phyloP scores from a whole-genome alignment of 163 green algal species.

The Trebouxia gelatinosa region DNA sequence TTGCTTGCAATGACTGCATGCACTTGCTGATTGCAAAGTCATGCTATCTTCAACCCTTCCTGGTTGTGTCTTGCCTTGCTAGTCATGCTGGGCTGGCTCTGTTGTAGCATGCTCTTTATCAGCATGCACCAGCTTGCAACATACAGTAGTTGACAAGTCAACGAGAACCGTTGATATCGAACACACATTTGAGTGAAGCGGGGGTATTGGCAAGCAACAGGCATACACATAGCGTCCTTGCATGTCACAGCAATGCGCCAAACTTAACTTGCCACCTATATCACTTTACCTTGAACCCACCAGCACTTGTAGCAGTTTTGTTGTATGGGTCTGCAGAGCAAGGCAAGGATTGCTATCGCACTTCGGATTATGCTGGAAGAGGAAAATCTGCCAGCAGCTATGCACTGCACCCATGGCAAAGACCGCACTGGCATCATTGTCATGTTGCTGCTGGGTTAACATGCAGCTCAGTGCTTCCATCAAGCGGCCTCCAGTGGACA shows the following conservation, averaged over 20 bases:
- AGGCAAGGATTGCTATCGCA: slow-evolving; percentile 3
- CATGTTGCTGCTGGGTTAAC: slow-evolving; percentile 10
- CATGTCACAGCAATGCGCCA: background rate
- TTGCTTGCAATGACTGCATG: too few relatives aligned
- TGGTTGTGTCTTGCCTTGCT: background rate
- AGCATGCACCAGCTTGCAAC: too few relatives aligned
- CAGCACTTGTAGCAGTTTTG: background rate
- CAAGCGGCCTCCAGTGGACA: too few relatives aligned
- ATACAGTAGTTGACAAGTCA: background rate
- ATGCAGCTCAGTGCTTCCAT: too few relatives aligned
- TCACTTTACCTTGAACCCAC: background rate
- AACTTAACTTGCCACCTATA: background rate
- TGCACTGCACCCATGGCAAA: slow-evolving; percentile 18
- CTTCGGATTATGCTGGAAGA: background rate
- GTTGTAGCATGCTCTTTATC: too few relatives aligned
- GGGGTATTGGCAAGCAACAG: too few relatives aligned
- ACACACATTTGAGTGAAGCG: too few relatives aligned
- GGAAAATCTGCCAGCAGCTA: background rate
- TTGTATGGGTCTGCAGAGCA: background rate
- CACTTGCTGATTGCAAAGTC: background rate
- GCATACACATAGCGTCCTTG: too few relatives aligned
- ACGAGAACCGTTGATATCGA: too few relatives aligned
- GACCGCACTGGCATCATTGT: slow-evolving; percentile 21
- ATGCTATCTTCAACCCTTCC: background rate
- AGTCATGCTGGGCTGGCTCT: background rate